Conservation (phyloP, 805 yeast genomes). For the Saccharomyces jurei region DNA sequence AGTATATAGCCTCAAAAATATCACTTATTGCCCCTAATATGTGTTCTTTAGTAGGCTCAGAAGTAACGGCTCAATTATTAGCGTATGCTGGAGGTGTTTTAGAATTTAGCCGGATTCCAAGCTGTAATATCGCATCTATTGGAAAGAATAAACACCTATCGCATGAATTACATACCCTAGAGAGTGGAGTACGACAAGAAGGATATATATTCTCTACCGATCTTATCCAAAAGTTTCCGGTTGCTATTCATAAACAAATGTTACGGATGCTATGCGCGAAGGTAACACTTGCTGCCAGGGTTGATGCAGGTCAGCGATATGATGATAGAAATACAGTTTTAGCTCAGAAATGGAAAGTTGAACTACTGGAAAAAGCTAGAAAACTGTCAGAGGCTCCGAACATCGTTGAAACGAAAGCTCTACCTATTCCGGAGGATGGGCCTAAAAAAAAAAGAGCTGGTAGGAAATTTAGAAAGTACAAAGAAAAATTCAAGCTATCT, state of each 20-base stretch:
- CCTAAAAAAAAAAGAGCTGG: constrained; percentile 86
- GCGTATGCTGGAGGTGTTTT: constrained; percentile 61
- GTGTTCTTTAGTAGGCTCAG: constrained; percentile 61
- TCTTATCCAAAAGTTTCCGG: constrained; percentile 50
- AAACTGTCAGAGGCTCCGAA: constrained; percentile 76
- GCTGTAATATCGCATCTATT: constrained; percentile 75
- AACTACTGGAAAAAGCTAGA: constrained; percentile 56
- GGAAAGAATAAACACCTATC: constrained; percentile 42
- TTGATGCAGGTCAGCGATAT: constrained; percentile 48
- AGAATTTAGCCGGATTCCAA: constrained; percentile 59
- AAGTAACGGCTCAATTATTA: constrained; percentile 64
- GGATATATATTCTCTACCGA: constrained; percentile 63
- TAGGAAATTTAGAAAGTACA: constrained; percentile 64
- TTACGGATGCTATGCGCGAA: constrained; percentile 75
- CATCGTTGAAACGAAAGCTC: constrained; percentile 55
- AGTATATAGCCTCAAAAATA: constrained; percentile 50
- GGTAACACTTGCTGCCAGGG: constrained; percentile 70
- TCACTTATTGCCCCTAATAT: constrained; percentile 71
- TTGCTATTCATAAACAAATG: constrained; percentile 56
- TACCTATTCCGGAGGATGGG: constrained; percentile 65
- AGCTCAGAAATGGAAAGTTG: constrained; percentile 54
- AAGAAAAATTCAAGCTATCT: constrained; percentile 72
- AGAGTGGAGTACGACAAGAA: constrained; percentile 46
- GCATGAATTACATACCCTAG: constrained; percentile 30
- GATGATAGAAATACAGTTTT: constrained; percentile 37